phyloP scores from a whole-genome alignment of 2,329 filamentous ascomycete genomes.

The Decorospora gaudefroyi region DNA sequence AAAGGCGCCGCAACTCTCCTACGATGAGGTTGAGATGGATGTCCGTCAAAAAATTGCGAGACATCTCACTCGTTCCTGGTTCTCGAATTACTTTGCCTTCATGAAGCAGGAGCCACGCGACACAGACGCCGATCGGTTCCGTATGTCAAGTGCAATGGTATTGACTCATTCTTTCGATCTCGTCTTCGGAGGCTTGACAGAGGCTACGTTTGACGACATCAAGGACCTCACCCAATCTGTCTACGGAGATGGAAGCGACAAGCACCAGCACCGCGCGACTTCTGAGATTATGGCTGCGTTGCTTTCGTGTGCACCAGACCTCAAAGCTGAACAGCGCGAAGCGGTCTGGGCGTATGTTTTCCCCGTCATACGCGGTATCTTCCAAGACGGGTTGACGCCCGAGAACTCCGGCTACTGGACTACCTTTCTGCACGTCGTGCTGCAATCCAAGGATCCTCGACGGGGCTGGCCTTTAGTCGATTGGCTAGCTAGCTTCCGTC shows the following conservation, averaged over 20 bases:
- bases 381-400: conserved; percentile 89
- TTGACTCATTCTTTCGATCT: conserved; percentile 89
- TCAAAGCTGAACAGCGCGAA: conserved; percentile 72
- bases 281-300: conserved; percentile 90
- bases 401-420: conserved; percentile 96
- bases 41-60: conserved; percentile 79
- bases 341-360: conserved; percentile 88
- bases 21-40: conserved; percentile 77
- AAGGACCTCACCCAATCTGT: conserved; percentile 76
- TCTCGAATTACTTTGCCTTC: conserved; percentile 84
- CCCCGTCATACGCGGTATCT: conserved; percentile 81
- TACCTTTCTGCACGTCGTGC: conserved; percentile 85
- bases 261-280: conserved; percentile 95
- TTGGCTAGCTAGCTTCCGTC: conserved; percentile 78
- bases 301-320: conserved; percentile 78
- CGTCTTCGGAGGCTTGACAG: conserved; percentile 77
- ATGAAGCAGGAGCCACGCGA: conserved; percentile 96
- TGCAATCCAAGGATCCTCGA: conserved; percentile 88
- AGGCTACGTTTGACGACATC: conserved; percentile 83
- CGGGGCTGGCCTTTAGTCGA: conserved; percentile 85
- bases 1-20: conserved; percentile 70
- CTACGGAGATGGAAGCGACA: conserved; percentile 92
- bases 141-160: conserved; percentile 84
- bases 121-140: conserved; percentile 77
- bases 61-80: conserved; percentile 81